Conservation (phyloP, 139 green algal genomes). For the Chlorella vulgaris region DNA sequence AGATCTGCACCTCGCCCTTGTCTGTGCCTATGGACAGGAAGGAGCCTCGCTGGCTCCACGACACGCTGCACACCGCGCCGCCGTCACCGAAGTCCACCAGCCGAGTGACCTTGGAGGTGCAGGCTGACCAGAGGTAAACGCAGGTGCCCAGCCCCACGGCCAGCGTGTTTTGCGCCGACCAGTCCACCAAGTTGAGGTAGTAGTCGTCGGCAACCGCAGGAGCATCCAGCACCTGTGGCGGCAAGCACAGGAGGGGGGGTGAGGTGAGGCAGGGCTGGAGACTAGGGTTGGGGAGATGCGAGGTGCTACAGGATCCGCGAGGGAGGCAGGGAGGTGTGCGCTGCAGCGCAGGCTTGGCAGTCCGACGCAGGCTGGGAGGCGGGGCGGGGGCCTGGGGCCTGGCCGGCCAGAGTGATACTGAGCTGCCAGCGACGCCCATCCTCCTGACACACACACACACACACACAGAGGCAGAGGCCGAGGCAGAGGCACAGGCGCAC, state of each 20-base stretch:
- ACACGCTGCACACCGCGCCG: conserved; percentile 64
- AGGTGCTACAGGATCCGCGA: neutral
- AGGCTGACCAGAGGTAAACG: conserved; percentile 97
- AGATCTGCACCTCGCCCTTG: conserved; percentile 84
- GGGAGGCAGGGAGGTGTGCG: too few relatives aligned
- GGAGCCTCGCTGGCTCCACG: conserved; percentile 87
- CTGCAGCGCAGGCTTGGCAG: too few relatives aligned
- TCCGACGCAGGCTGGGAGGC: too few relatives aligned
- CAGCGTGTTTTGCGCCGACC: conserved; percentile 91
- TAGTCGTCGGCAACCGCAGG: conserved; percentile 94
- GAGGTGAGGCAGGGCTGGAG: neutral
- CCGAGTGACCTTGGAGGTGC: conserved; percentile 80
- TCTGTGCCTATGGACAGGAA: conserved; percentile 91
- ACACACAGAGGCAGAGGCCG: too few relatives aligned
- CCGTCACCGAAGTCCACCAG: conserved; percentile 44
- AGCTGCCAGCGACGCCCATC: too few relatives aligned
- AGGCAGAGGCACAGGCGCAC: too few relatives aligned
- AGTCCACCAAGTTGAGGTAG: conserved; percentile 99
- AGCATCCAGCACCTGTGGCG: conserved; percentile 79
- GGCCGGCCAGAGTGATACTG: too few relatives aligned
- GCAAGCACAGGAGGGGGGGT: neutral
- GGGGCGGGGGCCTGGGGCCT: too few relatives aligned
- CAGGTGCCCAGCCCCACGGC: conserved; percentile 91
- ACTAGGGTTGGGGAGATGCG: neutral
- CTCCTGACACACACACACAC: too few relatives aligned